Conservation (phyloP, 2,329 filamentous ascomycete species). For the Didymella segeticola region DNA sequence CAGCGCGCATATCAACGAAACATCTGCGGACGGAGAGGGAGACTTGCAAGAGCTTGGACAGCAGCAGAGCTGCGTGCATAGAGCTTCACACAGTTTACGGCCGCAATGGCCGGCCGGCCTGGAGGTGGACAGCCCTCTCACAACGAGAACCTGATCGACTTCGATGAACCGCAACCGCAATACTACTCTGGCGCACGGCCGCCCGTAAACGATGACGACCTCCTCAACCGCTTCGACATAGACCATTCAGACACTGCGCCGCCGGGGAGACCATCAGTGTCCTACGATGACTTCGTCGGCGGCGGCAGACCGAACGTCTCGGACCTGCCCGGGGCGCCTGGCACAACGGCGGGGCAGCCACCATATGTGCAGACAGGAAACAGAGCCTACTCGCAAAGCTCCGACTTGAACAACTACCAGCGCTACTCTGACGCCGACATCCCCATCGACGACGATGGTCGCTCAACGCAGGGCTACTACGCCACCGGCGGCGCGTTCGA, state of each 20-base stretch:
- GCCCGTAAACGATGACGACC: conserved; percentile 80
- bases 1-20: background rate
- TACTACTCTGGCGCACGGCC: conserved; percentile 81
- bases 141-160: conserved; percentile 71
- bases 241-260: conserved; percentile 68
- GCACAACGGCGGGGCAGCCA: conserved; percentile 45
- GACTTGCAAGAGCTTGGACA: conserved; percentile 34
- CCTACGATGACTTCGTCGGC: conserved; percentile 94
- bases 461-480: conserved; percentile 78
- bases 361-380: conserved; percentile 46
- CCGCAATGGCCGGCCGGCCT: conserved; percentile 62
- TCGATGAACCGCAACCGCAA: conserved; percentile 72
- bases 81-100: conserved; percentile 29
- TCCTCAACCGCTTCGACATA: conserved; percentile 77
- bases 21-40: background rate
- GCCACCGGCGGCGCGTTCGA: conserved; percentile 69
- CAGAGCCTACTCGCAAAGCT: conserved; percentile 73
- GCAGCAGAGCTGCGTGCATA: conserved; percentile 34
- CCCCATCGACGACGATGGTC: conserved; percentile 78
- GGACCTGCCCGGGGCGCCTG: conserved; percentile 54
- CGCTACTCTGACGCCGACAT: conserved; percentile 91
- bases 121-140: conserved; percentile 57
- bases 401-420: conserved; percentile 85
- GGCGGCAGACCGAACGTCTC: conserved; percentile 57
- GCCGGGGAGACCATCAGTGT: conserved; percentile 79